phyloP scores from a whole-genome alignment of 2,329 filamentous ascomycete species.

The Parafenestella ontariensis region DNA sequence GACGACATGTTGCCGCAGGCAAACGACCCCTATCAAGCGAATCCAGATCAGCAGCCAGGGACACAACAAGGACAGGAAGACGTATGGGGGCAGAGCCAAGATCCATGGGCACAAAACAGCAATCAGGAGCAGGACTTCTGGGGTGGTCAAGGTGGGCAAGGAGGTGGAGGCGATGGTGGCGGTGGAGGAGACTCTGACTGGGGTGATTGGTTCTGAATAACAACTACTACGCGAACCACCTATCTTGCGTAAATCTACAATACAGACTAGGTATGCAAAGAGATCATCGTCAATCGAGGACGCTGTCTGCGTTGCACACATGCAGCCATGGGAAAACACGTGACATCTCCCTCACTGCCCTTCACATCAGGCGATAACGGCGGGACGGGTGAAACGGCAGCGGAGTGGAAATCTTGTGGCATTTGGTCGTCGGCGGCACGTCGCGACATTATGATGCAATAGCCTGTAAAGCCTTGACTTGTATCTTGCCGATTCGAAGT shows the following conservation, averaged over 20 bases:
- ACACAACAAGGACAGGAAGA: conserved; percentile 28
- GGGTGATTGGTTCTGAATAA: conserved; percentile 33
- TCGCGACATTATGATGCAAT: neutral
- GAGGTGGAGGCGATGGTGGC: conserved; percentile 44
- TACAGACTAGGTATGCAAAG: too few relatives aligned
- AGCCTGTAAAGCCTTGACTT: neutral
- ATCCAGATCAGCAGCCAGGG: conserved; percentile 28
- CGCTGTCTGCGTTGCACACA: too few relatives aligned
- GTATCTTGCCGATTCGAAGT: neutral
- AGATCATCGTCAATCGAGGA: too few relatives aligned
- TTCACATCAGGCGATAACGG: neutral
- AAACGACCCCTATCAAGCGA: conserved; percentile 27
- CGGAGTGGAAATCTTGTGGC: neutral
- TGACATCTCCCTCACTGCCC: neutral
- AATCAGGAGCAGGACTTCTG: conserved; percentile 37
- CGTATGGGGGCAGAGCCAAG: conserved; percentile 35
- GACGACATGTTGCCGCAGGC: conserved; percentile 40
- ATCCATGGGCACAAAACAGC: conserved; percentile 33
- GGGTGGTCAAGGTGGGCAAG: conserved; percentile 28
- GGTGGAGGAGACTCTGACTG: conserved; percentile 31
- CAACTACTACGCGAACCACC: too few relatives aligned
- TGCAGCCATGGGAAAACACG: too few relatives aligned
- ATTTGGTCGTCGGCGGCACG: neutral
- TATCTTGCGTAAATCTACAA: too few relatives aligned
- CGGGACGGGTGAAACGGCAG: conserved; percentile 4